Evolutionary conservation across 2,329 filamentous ascomycete genomes (phyloP), one percentile per base, ranked within the genome.

Genomic region (Cordyceps cateniannulata): DNA sequence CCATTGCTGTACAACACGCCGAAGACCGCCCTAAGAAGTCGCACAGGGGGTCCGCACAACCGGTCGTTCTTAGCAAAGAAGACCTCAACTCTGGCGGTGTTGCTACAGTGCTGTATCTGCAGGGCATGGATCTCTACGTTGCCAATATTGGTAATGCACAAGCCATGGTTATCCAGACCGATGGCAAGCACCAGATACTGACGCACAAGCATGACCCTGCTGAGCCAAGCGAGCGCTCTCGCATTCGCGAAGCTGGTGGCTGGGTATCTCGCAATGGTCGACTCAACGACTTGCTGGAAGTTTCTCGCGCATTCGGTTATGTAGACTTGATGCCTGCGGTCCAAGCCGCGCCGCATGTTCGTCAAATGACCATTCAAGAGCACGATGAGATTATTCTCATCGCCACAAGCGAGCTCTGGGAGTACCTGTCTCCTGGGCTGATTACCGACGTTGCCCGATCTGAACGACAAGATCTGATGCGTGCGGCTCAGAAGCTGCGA

Each of bases 141-240:
- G 95, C 93, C 64, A 99, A 99, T 68, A 90, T 99, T 24, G 95
- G 95, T 57, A 92, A 99, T 74, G 91, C 90, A 5, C 92, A 98
- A 74, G 93, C 93, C n/a, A 89, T 99, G 75, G 81, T 98, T 22
- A 95, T 99, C 64, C 90, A 93, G 68, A 91, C 90, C 1, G 92
- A 96, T 71, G 91, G 92, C 44, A 85, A 87, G 25, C 85, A 95
- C 74, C 87, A 87, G 68, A 87, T 93, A 65, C 80, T 99, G 66
- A 98, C 95, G 3, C 83, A 85, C 62, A 97, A 96, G 73, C 95
- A 99, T 71, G 93, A 98, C 69, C 95, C 95, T 6, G 93, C 93
- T 0, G 92, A 96, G 70, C 82, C 89, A 1, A 80, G 78, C 24
- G 95, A 99, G 74, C 84, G 95, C 53, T 86, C 91, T 60, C 88